Base-by-base conservation (phyloP, 352 stramenopile genomes). In the Phytopythium sindhum region DNA sequence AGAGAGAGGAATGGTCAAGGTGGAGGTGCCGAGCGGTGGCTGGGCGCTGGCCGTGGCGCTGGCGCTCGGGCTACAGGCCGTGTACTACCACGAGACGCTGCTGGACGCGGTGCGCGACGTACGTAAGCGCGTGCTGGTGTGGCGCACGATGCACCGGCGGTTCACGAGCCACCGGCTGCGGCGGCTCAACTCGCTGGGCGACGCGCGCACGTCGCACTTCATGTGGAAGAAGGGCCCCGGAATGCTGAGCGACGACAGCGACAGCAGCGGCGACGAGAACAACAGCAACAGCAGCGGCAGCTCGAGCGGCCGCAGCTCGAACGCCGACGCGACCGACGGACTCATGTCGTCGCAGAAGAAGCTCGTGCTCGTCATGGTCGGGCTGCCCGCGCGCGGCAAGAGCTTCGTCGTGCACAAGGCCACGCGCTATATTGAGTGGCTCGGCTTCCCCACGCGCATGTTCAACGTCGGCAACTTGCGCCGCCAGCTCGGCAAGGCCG, bases 381-480 rank as follows among this genome's bases (percentile, higher is more conserved):
- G 95, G 4, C 71, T 98, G n/a, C 93, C 95, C 0, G 95, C 92
- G 41, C 86, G 95, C 53, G 95, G 95, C 66, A 98, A 98, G 86
- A 98, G 89, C 60, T 98, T 98, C 67, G 93, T 98, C 35, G 88
- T 96, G 65, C 86, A 97, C 59, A 98, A 98, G 70, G 77, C 97
- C 8, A 79, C 90, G 60, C 86, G 87, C 50, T 98, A 98, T 73
- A 86, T 98, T n/a, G 86, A 91, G 64, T 98, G 94, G 94, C 70
- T 95, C 28, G 93, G 94, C 10, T 89, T 84, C 39, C 78, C 88
- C 37, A 97, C 89, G 56, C 89, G 89, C 66, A 96, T 98, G 54
- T 98, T 98, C 67, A 98, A 98, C 65, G 96, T 98, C 12, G 96
- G 96, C 63, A 93, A 97, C 60, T 90, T 97, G 70, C 89, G 96